Evolutionary conservation across 139 green algal species (phyloP).

Genomic region (Coelastrella sp.): DNA sequence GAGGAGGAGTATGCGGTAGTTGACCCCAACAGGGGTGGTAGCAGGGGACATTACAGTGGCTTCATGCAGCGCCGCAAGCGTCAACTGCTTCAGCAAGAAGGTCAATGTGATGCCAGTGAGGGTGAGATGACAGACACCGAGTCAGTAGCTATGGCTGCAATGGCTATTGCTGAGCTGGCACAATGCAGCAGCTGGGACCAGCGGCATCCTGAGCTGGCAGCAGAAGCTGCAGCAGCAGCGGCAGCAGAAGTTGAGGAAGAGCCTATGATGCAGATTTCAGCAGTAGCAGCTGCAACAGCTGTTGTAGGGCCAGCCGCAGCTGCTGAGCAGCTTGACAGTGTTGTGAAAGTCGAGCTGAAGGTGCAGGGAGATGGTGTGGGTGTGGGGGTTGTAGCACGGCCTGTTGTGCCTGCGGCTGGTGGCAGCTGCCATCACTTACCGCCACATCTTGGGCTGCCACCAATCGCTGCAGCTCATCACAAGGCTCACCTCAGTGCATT

Average conservation of each 20-base stretch:
- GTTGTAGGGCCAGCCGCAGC: too few species aligned
- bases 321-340: too few species aligned
- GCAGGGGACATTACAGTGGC: background rate
- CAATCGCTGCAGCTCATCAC: background rate
- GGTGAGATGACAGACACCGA: constrained; percentile 23
- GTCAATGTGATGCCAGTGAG: background rate
- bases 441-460: background rate
- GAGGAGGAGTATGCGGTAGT: background rate
- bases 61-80: background rate
- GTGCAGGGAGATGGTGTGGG: background rate
- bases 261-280: background rate
- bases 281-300: background rate
- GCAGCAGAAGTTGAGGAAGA: constrained; percentile 13
- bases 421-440: background rate
- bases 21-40: background rate
- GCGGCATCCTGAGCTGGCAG: background rate
- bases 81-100: constrained; percentile 28
- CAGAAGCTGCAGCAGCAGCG: background rate
- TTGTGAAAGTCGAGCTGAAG: constrained; percentile 20
- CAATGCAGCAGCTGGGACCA: constrained; percentile 32
- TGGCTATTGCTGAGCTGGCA: constrained; percentile 42
- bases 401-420: background rate
- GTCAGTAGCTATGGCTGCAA: constrained; percentile 39
- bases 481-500: background rate
- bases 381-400: background rate